These are phyloP conservation scores for Erodium texanum DNA, from an alignment of 441 rosid genomes.

Conservation along the genomic window DNA sequence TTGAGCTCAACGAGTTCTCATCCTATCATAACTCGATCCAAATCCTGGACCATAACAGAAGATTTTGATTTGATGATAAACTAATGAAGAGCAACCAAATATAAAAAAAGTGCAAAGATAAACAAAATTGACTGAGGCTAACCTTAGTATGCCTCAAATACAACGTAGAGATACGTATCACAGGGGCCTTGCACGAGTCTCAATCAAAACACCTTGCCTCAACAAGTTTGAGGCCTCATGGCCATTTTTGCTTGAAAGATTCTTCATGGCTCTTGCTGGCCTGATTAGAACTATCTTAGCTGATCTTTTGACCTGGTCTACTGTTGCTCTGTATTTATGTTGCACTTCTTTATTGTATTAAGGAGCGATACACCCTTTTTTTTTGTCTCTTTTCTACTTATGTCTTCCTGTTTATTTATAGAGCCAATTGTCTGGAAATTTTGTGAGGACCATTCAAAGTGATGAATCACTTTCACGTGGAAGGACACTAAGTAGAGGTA, in stretches of 20 bases:
- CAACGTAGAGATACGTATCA: no score
- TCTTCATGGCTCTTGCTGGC: not conserved
- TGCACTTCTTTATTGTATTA: not conserved
- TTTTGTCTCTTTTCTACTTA: constrained; percentile 8
- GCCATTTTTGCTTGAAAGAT: not conserved
- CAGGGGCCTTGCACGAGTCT: no score
- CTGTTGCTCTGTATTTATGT: not conserved
- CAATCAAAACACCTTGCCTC: not conserved
- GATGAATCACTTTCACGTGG: constrained; percentile 47
- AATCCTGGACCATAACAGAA: no score
- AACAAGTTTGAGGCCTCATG: not conserved
- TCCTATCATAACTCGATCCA: no score
- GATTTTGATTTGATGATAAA: no score
- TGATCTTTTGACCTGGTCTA: constrained; percentile 3
- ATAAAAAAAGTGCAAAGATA: no score
- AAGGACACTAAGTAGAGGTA: constrained; percentile 55
- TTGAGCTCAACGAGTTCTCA: no score
- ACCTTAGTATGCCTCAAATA: no score
- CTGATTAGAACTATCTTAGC: not conserved
- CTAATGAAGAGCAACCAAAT: no score
- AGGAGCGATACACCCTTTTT: not conserved
- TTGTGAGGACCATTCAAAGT: constrained; percentile 41
- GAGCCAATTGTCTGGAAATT: constrained; percentile 51
- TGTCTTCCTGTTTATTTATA: constrained; percentile 24
- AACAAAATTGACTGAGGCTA: no score